Evolutionary conservation across 345 rosid genomes (phyloP).

Genomic region (Euphorbia peplus): DNA sequence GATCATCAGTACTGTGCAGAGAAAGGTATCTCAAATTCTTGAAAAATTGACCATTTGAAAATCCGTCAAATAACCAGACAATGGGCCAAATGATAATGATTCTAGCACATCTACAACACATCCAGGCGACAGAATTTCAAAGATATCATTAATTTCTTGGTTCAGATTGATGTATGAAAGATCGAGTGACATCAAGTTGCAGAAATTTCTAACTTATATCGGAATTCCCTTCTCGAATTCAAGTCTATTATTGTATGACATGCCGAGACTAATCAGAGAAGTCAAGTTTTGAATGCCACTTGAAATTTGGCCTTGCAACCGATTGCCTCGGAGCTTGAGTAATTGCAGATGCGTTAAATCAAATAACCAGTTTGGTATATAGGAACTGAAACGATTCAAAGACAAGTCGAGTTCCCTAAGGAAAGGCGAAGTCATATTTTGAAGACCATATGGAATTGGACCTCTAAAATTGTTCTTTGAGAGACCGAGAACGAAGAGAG

Average conservation of each 20-base stretch:
- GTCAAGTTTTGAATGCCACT: neutral
- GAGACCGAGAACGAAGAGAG: neutral
- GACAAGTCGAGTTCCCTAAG: constrained; percentile 2
- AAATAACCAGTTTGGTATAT: neutral
- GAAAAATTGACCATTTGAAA: neutral
- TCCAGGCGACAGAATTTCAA: constrained; percentile 1
- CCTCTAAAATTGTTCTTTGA: neutral
- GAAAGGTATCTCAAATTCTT: too few species aligned
- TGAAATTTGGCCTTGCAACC: neutral
- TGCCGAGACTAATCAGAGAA: neutral
- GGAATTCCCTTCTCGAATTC: constrained; percentile 9
- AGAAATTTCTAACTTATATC: constrained; percentile 10
- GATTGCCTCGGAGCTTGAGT: neutral
- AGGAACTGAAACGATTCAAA: neutral
- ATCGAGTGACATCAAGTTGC: constrained; percentile 3
- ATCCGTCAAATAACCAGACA: neutral
- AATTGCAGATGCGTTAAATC: neutral
- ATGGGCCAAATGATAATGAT: neutral
- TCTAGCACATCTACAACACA: neutral
- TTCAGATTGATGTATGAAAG: neutral
- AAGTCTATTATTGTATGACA: neutral
- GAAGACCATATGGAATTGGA: neutral
- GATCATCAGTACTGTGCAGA: too few species aligned
- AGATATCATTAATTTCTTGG: neutral
- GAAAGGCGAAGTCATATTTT: neutral